phyloP scores from a whole-genome alignment of 108 stramenopile genomes.

The Pseudonitzschia multiseries region DNA sequence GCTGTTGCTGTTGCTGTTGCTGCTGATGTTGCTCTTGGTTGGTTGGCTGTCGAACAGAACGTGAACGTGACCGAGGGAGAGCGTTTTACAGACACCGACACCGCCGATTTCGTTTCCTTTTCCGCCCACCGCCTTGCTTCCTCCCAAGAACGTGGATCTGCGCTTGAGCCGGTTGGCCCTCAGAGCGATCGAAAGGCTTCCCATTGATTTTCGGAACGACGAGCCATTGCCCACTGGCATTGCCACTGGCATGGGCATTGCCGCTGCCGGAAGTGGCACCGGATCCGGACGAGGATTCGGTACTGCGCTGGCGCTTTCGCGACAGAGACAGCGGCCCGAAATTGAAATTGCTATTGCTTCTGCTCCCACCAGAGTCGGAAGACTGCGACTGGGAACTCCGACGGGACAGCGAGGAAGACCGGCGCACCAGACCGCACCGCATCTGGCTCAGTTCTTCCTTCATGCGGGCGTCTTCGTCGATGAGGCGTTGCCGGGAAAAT shows the following conservation, averaged over 20 bases:
- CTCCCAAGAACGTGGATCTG: slow-evolving; percentile 65
- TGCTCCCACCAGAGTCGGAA: too few relatives aligned
- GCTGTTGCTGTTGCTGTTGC: too few relatives aligned
- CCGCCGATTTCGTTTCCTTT: slow-evolving; percentile 20
- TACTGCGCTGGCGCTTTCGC: slow-evolving; percentile 10
- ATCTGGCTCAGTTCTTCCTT: slow-evolving; percentile 75
- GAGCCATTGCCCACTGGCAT: slow-evolving; percentile 26
- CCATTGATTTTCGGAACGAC: slow-evolving; percentile 20
- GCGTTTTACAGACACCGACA: slow-evolving; percentile 50
- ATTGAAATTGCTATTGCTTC: too few relatives aligned
- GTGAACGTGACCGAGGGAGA: slow-evolving; percentile 58
- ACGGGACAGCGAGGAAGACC: slow-evolving; percentile 28
- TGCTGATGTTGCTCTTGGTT: slow-evolving; percentile 24
- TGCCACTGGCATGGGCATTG: not conserved
- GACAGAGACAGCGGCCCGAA: slow-evolving; percentile 9
- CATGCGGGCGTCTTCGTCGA: slow-evolving; percentile 78
- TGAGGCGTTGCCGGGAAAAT: slow-evolving; percentile 79
- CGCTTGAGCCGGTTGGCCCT: slow-evolving; percentile 54
- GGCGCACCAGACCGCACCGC: slow-evolving; percentile 55
- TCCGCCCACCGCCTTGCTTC: slow-evolving; percentile 20
- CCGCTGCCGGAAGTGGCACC: slow-evolving; percentile 5
- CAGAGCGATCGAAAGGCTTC: slow-evolving; percentile 65
- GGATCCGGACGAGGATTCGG: slow-evolving; percentile 19
- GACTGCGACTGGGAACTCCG: not conserved
- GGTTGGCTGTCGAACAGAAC: slow-evolving; percentile 58